Conservation (phyloP, 768 basidiomycete genomes). For the Russula dissimulans region DNA sequence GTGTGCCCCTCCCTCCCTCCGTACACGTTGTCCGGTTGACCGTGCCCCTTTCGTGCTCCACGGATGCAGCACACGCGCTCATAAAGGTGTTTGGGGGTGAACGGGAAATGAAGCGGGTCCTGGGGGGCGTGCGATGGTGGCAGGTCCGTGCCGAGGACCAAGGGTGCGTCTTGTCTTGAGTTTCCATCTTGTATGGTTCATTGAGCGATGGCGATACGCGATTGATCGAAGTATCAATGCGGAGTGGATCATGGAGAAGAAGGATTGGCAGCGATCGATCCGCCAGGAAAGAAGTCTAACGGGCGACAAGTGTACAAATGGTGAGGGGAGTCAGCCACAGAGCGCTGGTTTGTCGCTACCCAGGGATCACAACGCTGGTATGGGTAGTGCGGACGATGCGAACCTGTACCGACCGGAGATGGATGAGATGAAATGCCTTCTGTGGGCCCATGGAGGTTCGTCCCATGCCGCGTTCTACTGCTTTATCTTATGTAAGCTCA, state of each 20-base stretch:
- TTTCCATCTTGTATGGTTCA: background rate
- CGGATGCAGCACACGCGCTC: conserved; percentile 61
- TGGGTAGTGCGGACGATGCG: conserved; percentile 25
- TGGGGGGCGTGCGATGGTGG: conserved; percentile 97
- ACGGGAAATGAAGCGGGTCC: conserved; percentile 51
- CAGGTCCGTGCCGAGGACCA: conserved; percentile 69
- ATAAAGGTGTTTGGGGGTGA: conserved; percentile 78
- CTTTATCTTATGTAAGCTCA: conserved; percentile 10
- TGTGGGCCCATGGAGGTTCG: conserved; percentile 71
- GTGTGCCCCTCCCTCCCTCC: conserved; percentile 80
- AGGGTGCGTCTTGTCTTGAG: conserved; percentile 45
- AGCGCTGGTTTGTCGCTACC: background rate
- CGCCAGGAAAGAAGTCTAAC: conserved; percentile 34
- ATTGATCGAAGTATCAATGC: conserved; percentile 53
- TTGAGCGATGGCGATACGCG: background rate
- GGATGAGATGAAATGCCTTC: conserved; percentile 78
- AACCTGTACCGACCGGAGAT: conserved; percentile 51
- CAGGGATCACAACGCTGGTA: conserved; percentile 18
- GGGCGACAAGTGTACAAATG: no score
- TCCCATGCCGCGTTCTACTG: no score
- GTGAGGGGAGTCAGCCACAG: background rate
- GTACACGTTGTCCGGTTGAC: conserved; percentile 59
- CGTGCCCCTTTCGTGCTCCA: conserved; percentile 67
- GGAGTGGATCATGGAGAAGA: conserved; percentile 82
- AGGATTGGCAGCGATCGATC: conserved; percentile 68